Conservation (phyloP, 2,329 filamentous ascomycete genomes). For the Bipolaris bicolor region DNA sequence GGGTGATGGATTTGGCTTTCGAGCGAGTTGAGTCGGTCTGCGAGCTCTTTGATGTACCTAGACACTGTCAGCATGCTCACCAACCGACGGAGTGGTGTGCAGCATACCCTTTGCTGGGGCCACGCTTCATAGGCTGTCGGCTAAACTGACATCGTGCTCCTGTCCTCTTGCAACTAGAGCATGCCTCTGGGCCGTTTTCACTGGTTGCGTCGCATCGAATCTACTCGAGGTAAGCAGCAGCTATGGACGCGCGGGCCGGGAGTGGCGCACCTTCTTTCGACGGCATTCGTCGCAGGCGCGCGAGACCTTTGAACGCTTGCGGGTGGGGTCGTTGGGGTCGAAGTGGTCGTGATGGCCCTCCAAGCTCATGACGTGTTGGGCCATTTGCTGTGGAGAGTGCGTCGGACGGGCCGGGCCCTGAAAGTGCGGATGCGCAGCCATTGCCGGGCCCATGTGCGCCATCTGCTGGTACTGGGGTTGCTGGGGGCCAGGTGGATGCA, state of each 20-base stretch:
- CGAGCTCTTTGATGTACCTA: slow-evolving; percentile 51
- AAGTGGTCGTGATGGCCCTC: slow-evolving; percentile 44
- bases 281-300: slow-evolving; percentile 52
- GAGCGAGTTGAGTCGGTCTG: slow-evolving; percentile 47
- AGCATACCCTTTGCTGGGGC: slow-evolving; percentile 50
- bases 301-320: slow-evolving; percentile 51
- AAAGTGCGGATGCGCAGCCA: slow-evolving; percentile 45
- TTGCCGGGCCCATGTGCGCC: slow-evolving; percentile 34
- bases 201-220: slow-evolving; percentile 51
- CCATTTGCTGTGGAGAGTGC: slow-evolving; percentile 50
- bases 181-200: slow-evolving; percentile 50
- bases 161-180: slow-evolving; percentile 50
- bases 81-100: not conserved
- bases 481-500: slow-evolving; percentile 35
- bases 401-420: slow-evolving; percentile 44
- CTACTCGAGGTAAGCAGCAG: slow-evolving; percentile 32
- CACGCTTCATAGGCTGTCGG: slow-evolving; percentile 51
- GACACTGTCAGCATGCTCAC: slow-evolving; percentile 16
- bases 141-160: slow-evolving; percentile 51
- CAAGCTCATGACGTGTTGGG: slow-evolving; percentile 47
- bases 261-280: slow-evolving; percentile 48
- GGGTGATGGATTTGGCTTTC: slow-evolving; percentile 48
- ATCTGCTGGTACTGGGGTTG: slow-evolving; percentile 39
- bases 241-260: not conserved
- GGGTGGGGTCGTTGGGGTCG: slow-evolving; percentile 44